These are phyloP conservation scores for Lentinula guzmanii DNA, from an alignment of 768 basidiomycete genomes.

Conservation along the genomic window DNA sequence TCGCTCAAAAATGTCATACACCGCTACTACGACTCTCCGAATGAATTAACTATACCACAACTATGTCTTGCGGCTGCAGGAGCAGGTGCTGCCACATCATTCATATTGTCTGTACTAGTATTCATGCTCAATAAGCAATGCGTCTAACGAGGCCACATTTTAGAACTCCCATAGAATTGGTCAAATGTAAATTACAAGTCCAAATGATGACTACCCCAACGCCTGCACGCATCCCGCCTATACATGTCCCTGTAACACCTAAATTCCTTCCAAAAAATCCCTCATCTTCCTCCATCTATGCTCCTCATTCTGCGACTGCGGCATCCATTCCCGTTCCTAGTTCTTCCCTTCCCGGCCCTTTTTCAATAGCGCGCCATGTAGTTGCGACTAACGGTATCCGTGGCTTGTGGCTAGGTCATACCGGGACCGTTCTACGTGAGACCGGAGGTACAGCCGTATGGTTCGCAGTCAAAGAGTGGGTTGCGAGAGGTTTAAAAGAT, in stretches of 20 bases:
- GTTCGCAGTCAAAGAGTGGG: slow-evolving; percentile 85
- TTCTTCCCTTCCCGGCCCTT: slow-evolving; percentile 61
- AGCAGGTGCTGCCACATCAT: slow-evolving; percentile 84
- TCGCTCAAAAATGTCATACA: slow-evolving; percentile 64
- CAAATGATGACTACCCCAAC: slow-evolving; percentile 56
- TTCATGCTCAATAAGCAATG: not conserved
- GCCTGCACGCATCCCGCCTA: slow-evolving; percentile 11
- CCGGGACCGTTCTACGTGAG: slow-evolving; percentile 88
- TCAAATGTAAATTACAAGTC: slow-evolving; percentile 93
- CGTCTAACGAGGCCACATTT: slow-evolving; percentile 91
- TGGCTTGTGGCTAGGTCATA: slow-evolving; percentile 97
- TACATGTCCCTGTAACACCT: slow-evolving; percentile 42
- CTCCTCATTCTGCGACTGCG: slow-evolving; percentile 7
- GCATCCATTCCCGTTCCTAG: slow-evolving; percentile 10
- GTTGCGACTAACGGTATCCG: slow-evolving; percentile 64
- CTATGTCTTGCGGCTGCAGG: slow-evolving; percentile 77
- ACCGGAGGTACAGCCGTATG: slow-evolving; percentile 88
- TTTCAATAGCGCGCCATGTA: slow-evolving; percentile 58
- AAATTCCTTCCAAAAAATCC: slow-evolving; percentile 8
- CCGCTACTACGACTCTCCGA: slow-evolving; percentile 18
- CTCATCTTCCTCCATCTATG: slow-evolving; percentile 9
- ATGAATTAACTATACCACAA: slow-evolving; percentile 56
- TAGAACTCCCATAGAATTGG: slow-evolving; percentile 84
- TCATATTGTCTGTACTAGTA: slow-evolving; percentile 64
- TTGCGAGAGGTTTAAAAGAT: slow-evolving; percentile 54